These are phyloP conservation scores for Mycena galopus DNA, from an alignment of 768 basidiomycete genomes.

Conservation along the genomic window DNA sequence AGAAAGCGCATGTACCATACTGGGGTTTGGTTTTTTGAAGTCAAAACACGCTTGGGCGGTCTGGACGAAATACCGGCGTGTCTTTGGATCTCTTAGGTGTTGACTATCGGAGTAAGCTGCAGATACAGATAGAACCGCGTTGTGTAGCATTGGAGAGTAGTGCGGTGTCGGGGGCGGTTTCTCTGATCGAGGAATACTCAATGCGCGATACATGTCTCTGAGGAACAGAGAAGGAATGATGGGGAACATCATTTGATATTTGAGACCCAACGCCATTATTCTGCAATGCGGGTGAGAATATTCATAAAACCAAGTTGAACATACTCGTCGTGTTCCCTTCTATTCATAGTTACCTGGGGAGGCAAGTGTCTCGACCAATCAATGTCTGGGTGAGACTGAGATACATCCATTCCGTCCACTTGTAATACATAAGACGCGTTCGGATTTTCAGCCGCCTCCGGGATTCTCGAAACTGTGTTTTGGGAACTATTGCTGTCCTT, in stretches of 20 bases:
- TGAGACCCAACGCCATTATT: conserved; percentile 53
- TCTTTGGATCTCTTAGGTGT: conserved; percentile 25
- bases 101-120: conserved; percentile 39
- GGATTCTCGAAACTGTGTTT: not conserved
- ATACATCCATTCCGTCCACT: conserved; percentile 25
- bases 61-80: conserved; percentile 31
- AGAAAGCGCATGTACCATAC: conserved; percentile 38
- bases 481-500: not conserved
- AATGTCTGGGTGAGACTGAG: conserved; percentile 13
- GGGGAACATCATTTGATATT: conserved; percentile 54
- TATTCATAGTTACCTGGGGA: not conserved
- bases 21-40: conserved; percentile 35
- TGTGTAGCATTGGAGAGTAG: conserved; percentile 68
- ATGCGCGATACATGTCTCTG: conserved; percentile 55
- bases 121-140: conserved; percentile 53
- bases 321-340: conserved; percentile 39
- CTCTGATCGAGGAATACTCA: conserved; percentile 42
- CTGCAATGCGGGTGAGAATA: conserved; percentile 32
- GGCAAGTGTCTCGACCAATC: conserved; percentile 37
- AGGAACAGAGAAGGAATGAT: conserved; percentile 56
- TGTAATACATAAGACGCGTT: conserved; percentile 25
- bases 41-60: conserved; percentile 34
- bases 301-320: not conserved
- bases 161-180: conserved; percentile 50
- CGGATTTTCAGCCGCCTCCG: not conserved